phyloP scores from a whole-genome alignment of 2,329 filamentous ascomycete genomes.

The Microdochium paspali region DNA sequence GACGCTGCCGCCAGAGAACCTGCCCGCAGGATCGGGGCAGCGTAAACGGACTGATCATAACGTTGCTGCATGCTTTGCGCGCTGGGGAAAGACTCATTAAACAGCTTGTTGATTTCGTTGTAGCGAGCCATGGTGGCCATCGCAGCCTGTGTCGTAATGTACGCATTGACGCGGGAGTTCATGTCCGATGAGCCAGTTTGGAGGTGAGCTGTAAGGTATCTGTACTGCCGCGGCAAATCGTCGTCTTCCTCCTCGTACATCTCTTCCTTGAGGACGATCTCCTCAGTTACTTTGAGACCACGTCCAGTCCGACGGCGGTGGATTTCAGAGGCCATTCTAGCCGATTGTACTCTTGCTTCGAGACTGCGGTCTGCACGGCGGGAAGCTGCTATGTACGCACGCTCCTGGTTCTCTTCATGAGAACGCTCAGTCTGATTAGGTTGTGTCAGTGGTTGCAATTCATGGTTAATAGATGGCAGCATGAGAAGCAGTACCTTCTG shows the following conservation, averaged over 20 bases:
- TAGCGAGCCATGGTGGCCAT: slow-evolving; percentile 32
- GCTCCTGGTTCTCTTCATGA: slow-evolving; percentile 74
- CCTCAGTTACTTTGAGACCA: slow-evolving; percentile 69
- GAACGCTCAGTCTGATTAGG: slow-evolving; percentile 57
- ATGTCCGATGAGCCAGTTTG: slow-evolving; percentile 51
- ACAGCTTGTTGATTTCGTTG: slow-evolving; percentile 35
- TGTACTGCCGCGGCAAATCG: slow-evolving; percentile 59
- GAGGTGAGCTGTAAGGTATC: slow-evolving; percentile 52
- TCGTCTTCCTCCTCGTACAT: slow-evolving; percentile 97
- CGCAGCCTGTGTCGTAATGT: slow-evolving; percentile 29
- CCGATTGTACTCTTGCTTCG: slow-evolving; percentile 82
- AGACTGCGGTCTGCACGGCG: slow-evolving; percentile 77
- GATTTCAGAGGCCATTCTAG: slow-evolving; percentile 78
- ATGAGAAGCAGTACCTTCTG: slow-evolving; percentile 16
- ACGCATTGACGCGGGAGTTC: slow-evolving; percentile 48
- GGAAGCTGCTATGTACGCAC: slow-evolving; percentile 88
- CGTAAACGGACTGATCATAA: slow-evolving; percentile 16
- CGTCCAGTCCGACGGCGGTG: slow-evolving; percentile 84
- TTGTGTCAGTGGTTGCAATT: background rate
- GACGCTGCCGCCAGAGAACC: slow-evolving; percentile 7
- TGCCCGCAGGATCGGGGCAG: slow-evolving; percentile 13
- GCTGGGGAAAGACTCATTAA: slow-evolving; percentile 35
- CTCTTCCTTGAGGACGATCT: slow-evolving; percentile 82
- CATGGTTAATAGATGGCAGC: background rate
- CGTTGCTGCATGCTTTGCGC: slow-evolving; percentile 20